Conservation (phyloP, 208 protist species). For the Leishmania turanica region DNA sequence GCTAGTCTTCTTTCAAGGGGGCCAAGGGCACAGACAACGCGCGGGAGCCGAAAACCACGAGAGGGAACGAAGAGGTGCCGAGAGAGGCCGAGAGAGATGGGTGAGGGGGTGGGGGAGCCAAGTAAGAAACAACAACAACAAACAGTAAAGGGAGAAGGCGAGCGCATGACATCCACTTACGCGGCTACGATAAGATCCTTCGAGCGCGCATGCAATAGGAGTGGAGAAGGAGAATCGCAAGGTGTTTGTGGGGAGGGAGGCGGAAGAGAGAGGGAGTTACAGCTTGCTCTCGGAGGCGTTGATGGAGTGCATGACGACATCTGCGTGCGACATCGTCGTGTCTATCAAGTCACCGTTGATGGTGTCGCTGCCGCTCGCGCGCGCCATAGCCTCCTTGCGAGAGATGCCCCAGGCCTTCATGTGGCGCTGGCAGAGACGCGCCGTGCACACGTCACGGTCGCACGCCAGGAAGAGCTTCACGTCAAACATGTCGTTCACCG, state of each 20-base stretch:
- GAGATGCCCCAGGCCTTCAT: constrained; percentile 72
- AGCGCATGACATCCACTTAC: background rate
- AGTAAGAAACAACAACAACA: background rate
- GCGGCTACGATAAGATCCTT: background rate
- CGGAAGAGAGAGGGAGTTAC: background rate
- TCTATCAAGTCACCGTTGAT: constrained; percentile 77
- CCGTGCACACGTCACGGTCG: constrained; percentile 38
- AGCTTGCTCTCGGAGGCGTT: constrained; percentile 31
- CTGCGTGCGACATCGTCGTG: constrained; percentile 50
- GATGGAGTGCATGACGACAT: constrained; percentile 60
- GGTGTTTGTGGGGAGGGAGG: background rate
- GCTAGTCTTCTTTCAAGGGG: background rate
- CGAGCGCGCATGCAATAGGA: background rate
- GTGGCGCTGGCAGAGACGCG: constrained; percentile 65
- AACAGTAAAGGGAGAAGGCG: background rate
- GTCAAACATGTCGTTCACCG: constrained; percentile 61
- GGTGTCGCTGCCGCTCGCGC: constrained; percentile 65
- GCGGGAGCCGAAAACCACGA: background rate
- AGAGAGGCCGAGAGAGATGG: too few species aligned
- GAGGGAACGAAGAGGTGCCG: background rate
- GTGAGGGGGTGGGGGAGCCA: background rate
- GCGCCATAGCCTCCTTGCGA: constrained; percentile 51
- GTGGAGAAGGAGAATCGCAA: background rate
- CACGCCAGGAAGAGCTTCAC: constrained; percentile 65
- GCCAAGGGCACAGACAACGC: background rate